These are phyloP conservation scores for Rubia balearica DNA, from an alignment of 305 asterid genomes.

Conservation along the genomic window DNA sequence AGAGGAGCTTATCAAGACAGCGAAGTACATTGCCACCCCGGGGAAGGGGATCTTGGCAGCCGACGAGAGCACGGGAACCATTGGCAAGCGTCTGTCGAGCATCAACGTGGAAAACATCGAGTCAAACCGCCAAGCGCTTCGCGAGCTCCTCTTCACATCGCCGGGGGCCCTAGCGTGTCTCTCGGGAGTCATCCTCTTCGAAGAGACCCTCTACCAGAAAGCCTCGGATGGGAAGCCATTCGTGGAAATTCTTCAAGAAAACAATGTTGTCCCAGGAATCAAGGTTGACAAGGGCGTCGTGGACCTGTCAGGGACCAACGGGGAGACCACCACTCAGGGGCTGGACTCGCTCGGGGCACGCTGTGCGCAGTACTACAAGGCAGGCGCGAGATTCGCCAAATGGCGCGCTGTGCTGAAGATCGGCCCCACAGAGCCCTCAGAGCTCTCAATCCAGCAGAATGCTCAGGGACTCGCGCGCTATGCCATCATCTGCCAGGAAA, in stretches of 20 bases:
- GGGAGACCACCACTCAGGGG: constrained; percentile 84
- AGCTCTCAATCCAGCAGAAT: constrained; percentile 60
- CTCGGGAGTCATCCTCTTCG: constrained; percentile 83
- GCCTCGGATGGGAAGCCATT: constrained; percentile 67
- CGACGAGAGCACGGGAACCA: constrained; percentile 84
- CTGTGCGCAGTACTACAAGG: constrained; percentile 70
- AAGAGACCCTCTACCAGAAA: constrained; percentile 83
- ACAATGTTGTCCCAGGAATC: constrained; percentile 67
- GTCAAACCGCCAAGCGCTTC: constrained; percentile 73
- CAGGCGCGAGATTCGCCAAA: constrained; percentile 86
- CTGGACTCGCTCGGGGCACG: constrained; percentile 62
- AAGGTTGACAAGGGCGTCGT: constrained; percentile 85
- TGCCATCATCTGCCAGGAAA: constrained; percentile 79
- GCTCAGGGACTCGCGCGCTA: constrained; percentile 88
- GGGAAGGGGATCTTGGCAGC: constrained; percentile 84
- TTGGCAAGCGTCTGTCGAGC: constrained; percentile 74
- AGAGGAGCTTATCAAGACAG: constrained; percentile 81
- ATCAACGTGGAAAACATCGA: constrained; percentile 73
- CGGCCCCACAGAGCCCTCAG: constrained; percentile 70
- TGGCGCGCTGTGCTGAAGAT: constrained; percentile 81
- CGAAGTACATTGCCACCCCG: constrained; percentile 70
- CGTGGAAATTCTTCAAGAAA: constrained; percentile 57
- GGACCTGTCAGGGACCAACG: constrained; percentile 67
- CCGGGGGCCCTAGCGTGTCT: constrained; percentile 64
- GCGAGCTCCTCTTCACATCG: constrained; percentile 76